A percentile compares a stretch with the other conserved stretches of the same genome.
These are phyloP conservation scores for Meira miltonrushii DNA, from an alignment of 1,284 basidiomycete genomes.

Conservation along the genomic window DNA sequence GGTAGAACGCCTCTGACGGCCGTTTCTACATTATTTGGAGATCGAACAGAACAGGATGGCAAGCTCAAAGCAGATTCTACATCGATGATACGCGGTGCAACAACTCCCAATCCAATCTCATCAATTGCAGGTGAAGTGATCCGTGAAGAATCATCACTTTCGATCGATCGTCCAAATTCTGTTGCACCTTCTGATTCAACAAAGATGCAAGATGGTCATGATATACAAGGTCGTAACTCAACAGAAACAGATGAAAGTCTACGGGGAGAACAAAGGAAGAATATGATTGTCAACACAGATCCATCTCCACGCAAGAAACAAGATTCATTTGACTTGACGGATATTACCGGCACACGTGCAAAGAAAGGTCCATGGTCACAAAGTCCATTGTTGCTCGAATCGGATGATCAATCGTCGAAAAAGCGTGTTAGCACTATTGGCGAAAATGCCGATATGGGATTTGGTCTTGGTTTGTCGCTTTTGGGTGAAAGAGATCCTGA, in stretches of 20 bases:
- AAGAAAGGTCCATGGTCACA: slow-evolving; percentile 10
- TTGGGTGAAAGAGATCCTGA: not conserved
- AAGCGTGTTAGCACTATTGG: not conserved
- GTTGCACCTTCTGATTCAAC: not conserved
- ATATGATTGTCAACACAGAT: too few species aligned
- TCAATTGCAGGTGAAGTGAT: too few species aligned
- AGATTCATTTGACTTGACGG: too few species aligned
- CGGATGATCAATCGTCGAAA: not conserved
- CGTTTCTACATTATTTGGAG: slow-evolving; percentile 8
- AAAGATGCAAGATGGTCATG: not conserved
- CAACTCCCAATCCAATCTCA: not conserved
- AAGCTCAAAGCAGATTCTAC: not conserved
- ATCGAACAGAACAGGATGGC: not conserved
- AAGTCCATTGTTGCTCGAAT: slow-evolving; percentile 9
- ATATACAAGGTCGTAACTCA: not conserved
- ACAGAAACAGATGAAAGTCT: not conserved
- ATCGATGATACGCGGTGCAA: not conserved
- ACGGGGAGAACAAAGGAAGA: too few species aligned
- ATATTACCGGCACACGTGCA: not conserved
- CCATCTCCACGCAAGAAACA: too few species aligned
- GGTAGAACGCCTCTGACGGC: not conserved
- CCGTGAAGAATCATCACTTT: slow-evolving; percentile 5
- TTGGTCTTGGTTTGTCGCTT: not conserved
- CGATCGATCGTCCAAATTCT: not conserved
- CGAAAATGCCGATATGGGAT: not conserved